These are phyloP conservation scores for Colletotrichum melonis DNA, from an alignment of 2,329 filamentous ascomycete genomes.

Conservation along the genomic window DNA sequence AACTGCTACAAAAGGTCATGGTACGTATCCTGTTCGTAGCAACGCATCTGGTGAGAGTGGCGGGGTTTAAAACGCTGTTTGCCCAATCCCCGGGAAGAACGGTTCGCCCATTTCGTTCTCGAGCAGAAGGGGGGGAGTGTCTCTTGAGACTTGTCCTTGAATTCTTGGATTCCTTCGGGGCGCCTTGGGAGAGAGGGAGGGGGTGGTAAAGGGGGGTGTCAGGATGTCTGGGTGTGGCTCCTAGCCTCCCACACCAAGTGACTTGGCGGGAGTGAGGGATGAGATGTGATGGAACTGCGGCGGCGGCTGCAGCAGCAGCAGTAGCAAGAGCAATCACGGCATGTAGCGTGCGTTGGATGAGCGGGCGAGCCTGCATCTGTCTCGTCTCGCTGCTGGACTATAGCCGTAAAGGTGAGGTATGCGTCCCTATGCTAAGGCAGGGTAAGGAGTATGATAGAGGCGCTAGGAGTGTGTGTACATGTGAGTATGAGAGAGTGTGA, in stretches of 20 bases:
- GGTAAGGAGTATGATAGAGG: background rate
- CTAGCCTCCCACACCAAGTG: constrained; percentile 15
- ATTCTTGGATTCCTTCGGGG: too few relatives aligned
- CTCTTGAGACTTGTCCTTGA: background rate
- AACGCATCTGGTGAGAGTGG: constrained; percentile 30
- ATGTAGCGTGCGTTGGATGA: background rate
- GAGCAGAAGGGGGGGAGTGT: constrained; percentile 29
- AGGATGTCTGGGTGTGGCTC: constrained; percentile 30
- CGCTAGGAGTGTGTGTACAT: background rate
- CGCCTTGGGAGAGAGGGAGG: background rate
- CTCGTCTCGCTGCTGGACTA: background rate
- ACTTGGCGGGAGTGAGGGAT: constrained; percentile 33
- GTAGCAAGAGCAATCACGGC: constrained; percentile 22
- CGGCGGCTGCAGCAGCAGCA: background rate
- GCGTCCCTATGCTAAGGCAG: background rate
- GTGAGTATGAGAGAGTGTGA: background rate
- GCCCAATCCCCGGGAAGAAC: constrained; percentile 34
- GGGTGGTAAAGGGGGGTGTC: constrained; percentile 17
- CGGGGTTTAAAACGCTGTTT: constrained; percentile 33
- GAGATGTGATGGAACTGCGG: constrained; percentile 31
- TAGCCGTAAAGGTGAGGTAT: background rate
- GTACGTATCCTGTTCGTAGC: constrained; percentile 25
- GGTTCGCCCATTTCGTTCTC: constrained; percentile 26
- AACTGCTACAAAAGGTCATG: constrained; percentile 4
- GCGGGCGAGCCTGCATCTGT: background rate